A percentile compares a stretch with the other conserved stretches of the same genome.
phyloP scores from a whole-genome alignment of 345 rosid species.

The Eucalyptus regnans region DNA sequence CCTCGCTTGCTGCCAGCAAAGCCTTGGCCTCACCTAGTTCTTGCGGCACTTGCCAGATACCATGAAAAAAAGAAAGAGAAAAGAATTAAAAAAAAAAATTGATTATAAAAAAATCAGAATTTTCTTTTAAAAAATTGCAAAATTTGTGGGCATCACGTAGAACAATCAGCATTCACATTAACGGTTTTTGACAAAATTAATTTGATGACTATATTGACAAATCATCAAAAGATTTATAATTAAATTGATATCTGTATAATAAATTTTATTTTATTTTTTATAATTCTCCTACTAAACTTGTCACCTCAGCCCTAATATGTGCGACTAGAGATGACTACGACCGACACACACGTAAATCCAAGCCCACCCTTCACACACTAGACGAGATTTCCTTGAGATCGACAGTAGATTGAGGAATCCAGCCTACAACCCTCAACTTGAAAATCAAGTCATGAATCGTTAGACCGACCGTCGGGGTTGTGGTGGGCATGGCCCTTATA shows the following conservation, averaged over 20 bases:
- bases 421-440: background rate
- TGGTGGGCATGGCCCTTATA: background rate
- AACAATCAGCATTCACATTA: fast-evolving
- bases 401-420: background rate
- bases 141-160: fast-evolving
- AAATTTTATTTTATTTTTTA: background rate
- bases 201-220: fast-evolving
- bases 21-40: background rate
- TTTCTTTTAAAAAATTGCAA: background rate
- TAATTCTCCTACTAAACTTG: background rate
- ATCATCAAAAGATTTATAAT: fast-evolving
- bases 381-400: background rate
- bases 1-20: too few species aligned
- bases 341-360: background rate
- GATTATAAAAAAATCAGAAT: fast-evolving
- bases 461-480: background rate
- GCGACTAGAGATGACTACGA: background rate
- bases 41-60: fast-evolving
- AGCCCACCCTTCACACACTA: background rate
- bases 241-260: background rate
- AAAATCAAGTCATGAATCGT: background rate
- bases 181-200: fast-evolving
- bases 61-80: too few species aligned
- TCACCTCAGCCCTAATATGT: background rate
- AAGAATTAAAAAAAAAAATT: background rate